Evolutionary conservation across 257 asterid genomes (phyloP), one percentile per base, ranked within the genome.

Genomic region (Coffea eugenioides): DNA sequence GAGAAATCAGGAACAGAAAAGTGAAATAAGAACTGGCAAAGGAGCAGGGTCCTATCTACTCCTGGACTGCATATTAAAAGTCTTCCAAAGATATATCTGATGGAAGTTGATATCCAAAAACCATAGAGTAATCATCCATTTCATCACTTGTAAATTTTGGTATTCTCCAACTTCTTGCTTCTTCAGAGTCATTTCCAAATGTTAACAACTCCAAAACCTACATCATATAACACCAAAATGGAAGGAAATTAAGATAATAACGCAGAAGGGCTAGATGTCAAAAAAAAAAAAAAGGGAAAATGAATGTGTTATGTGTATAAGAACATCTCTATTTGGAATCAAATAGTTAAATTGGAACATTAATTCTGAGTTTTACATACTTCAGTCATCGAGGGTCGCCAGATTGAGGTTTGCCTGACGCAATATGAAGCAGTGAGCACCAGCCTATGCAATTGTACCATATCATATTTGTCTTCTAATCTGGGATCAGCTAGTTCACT

Each of bases 121-220:
- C 74, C 90, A 92, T 85, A 12, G 97, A 92, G 81, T 90, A 93
- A 81, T 93, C 98, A 83, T 93, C 93, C 89, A 93, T 81, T 79
- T 93, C 97, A 80, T 89, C 98, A 84, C 93, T 89, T n/a, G 92
- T 90, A 82, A 90, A 92, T 79, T 90, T 93, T 69, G 98, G 96
- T 73, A 90, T 92, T 80, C 91, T 90, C 91, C 95, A 78, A 79
- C 90, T 89, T 77, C 80, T 52, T 46, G 86, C 84, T 77, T 23
- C 83, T 73, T 89, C 89, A 7, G 86, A 80, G 45, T 89, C 91
- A 73, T 85, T 79, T 10, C 88, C 90, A 72, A 80, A 76, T 5
- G 86, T 86, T 77, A 93, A 72, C 69, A 89, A 74, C 68, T 92
- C 92, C 56, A 93, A 79, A 79, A 93, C 97, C 97, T 92, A 79